Percentiles rank a stretch among this genome's conserved stretches.
Conservation (phyloP, 176 grass and related monocot genomes). For the Pontederia crassipes region DNA sequence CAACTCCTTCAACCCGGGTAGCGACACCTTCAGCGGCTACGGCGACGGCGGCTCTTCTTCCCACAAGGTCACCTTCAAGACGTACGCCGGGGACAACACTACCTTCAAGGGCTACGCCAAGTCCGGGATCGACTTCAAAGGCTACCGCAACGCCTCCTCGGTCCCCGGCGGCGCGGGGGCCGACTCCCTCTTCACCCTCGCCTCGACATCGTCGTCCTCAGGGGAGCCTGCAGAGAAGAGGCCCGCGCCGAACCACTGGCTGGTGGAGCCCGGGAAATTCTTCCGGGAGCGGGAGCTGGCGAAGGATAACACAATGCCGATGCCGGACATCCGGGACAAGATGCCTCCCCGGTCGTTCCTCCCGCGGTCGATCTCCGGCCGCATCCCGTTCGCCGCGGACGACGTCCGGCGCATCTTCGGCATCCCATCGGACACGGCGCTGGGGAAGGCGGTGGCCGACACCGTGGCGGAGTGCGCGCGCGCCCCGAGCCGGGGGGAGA, state of each 20-base stretch:
- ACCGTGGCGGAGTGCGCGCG: slow-evolving; percentile 7
- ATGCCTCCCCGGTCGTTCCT: slow-evolving; percentile 4
- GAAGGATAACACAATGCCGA: slow-evolving; percentile 5
- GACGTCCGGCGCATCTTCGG: background rate
- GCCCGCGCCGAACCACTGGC: background rate
- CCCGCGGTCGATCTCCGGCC: background rate
- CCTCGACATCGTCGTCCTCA: too few relatives aligned
- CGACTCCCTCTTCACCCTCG: too few relatives aligned
- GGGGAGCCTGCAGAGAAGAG: background rate
- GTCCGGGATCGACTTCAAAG: background rate
- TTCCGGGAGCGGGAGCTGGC: slow-evolving; percentile 5
- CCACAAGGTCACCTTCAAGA: background rate
- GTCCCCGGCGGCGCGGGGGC: background rate
- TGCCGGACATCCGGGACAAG: slow-evolving; percentile 11
- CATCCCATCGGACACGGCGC: background rate
- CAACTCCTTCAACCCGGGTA: background rate
- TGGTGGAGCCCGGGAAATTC: slow-evolving; percentile 8
- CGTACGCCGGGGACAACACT: background rate
- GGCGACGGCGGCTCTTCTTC: background rate
- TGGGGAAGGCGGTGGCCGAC: slow-evolving; percentile 12
- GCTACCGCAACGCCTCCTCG: background rate
- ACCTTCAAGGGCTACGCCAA: slow-evolving; percentile 6
- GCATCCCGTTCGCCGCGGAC: slow-evolving; percentile 1
- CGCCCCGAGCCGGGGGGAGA: slow-evolving; percentile 9
- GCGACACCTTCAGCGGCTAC: slow-evolving; percentile 3